Conservation (phyloP, 2,329 filamentous ascomycete genomes). For the Monilinia fructigena region DNA sequence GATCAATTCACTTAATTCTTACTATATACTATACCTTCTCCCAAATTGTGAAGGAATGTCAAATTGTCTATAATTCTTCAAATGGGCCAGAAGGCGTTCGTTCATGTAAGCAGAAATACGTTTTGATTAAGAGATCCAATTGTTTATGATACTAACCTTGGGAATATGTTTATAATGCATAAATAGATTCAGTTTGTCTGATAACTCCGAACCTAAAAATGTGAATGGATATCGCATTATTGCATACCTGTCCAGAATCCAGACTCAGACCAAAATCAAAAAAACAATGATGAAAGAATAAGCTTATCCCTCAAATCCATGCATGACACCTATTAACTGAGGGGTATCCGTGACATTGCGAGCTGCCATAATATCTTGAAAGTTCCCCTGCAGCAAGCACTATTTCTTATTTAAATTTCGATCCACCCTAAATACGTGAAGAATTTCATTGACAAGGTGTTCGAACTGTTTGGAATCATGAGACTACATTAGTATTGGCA, state of each 20-base stretch:
- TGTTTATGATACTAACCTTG: background rate
- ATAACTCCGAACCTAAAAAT: background rate
- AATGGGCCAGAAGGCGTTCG: background rate
- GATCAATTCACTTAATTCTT: background rate
- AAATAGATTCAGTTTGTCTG: slow-evolving; percentile 9
- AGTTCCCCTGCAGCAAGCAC: background rate
- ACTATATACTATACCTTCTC: too few species aligned
- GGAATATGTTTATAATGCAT: background rate
- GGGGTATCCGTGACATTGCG: background rate
- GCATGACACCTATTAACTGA: background rate
- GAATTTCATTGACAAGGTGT: background rate
- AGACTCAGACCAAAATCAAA: slow-evolving; percentile 1
- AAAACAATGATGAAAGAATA: background rate
- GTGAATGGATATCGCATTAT: slow-evolving; percentile 9
- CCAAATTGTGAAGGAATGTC: background rate
- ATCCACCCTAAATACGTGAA: too few species aligned
- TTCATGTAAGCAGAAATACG: background rate
- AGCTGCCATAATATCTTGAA: background rate
- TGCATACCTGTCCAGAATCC: background rate
- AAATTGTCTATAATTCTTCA: background rate
- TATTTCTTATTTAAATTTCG: background rate
- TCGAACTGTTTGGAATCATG: background rate
- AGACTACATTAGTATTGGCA: background rate
- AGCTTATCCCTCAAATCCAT: background rate
- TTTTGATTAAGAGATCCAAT: background rate